These are phyloP conservation scores for Salvia splendens DNA, from an alignment of 257 asterid species.

Conservation along the genomic window DNA sequence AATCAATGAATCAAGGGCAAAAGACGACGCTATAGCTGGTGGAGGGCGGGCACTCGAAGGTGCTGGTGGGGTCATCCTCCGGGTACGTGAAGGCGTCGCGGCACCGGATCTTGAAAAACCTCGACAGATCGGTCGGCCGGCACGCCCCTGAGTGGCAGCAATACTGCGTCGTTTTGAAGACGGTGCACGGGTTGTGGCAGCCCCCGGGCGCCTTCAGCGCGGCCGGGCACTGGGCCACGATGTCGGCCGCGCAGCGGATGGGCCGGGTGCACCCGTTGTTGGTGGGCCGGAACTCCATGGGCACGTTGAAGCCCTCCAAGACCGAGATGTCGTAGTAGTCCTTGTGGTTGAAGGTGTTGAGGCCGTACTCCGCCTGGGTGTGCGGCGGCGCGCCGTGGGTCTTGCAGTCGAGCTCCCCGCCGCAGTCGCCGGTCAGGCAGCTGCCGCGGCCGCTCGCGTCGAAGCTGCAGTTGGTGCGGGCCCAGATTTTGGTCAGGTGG, in stretches of 20 bases:
- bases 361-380: conserved; percentile 60
- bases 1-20: conserved; percentile 40
- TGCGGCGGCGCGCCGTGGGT: conserved; percentile 49
- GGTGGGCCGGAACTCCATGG: conserved; percentile 46
- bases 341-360: conserved; percentile 42
- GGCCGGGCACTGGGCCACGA: conserved; percentile 58
- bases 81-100: conserved; percentile 57
- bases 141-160: conserved; percentile 71
- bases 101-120: conserved; percentile 69
- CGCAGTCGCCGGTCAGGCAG: conserved; percentile 68
- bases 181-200: conserved; percentile 79
- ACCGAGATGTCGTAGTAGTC: conserved; percentile 62
- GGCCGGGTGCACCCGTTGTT: conserved; percentile 50
- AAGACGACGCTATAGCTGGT: conserved; percentile 51
- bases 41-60: conserved; percentile 49
- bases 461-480: conserved; percentile 64
- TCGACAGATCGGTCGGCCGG: conserved; percentile 55
- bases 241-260: conserved; percentile 55
- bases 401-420: conserved; percentile 46
- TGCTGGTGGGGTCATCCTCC: conserved; percentile 64
- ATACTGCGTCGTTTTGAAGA: conserved; percentile 53
- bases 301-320: conserved; percentile 63
- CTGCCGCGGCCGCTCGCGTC: conserved; percentile 49
- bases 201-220: conserved; percentile 61
- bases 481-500: conserved; percentile 54